Percentiles rank a stretch among this genome's conserved stretches.
Conservation (phyloP, 352 stramenopile genomes). For the Phytophthora sojae region DNA sequence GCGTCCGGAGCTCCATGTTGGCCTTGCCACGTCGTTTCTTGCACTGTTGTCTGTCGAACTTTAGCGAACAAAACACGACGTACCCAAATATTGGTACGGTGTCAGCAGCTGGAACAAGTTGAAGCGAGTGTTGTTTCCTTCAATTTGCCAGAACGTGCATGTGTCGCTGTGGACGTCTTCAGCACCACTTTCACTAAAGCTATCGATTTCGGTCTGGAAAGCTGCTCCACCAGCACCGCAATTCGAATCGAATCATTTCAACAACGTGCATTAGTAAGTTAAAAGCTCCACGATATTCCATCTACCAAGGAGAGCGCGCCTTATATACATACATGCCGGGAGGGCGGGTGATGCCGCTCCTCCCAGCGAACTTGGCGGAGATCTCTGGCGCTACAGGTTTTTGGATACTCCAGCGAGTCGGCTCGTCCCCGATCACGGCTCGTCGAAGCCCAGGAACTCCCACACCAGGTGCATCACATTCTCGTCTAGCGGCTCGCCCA, state of each 20-base stretch:
- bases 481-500: conserved; percentile 47
- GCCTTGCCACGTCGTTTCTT: conserved; percentile 36
- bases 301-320: conserved; percentile 31
- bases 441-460: conserved; percentile 62
- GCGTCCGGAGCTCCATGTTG: conserved; percentile 57
- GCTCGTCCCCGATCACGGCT: conserved; percentile 35
- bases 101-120: not conserved
- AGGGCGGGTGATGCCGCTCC: not conserved
- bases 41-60: conserved; percentile 8
- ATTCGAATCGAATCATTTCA: not conserved
- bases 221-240: not conserved
- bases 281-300: conserved; percentile 32
- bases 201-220: no score
- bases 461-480: conserved; percentile 59
- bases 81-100: not conserved
- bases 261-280: conserved; percentile 44
- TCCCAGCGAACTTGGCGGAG: conserved; percentile 8
- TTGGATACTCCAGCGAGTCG: conserved; percentile 20
- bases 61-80: not conserved
- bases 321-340: conserved; percentile 44
- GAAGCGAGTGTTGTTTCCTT: not conserved
- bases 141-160: no score
- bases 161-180: no score
- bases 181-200: no score
- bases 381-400: conserved; percentile 31